phyloP scores from a whole-genome alignment of 1,139 yeast genomes.

The Groenewaldozyma sp. region DNA sequence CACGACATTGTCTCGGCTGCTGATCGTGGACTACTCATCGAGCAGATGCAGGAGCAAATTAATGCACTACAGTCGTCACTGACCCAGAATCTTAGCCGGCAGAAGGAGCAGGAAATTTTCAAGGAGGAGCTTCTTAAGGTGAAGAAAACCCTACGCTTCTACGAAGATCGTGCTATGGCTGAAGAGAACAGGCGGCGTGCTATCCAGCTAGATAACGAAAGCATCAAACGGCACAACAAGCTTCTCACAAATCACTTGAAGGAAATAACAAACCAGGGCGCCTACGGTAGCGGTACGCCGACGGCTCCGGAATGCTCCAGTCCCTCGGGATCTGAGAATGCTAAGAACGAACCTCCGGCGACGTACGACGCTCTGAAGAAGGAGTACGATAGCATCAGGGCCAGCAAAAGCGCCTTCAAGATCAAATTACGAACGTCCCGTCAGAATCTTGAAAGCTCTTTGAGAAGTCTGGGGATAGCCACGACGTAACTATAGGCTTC shows the following conservation, averaged over 20 bases:
- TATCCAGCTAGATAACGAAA: slow-evolving; percentile 26
- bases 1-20: slow-evolving; percentile 35
- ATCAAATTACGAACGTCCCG: background rate
- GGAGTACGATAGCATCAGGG: slow-evolving; percentile 14
- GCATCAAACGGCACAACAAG: slow-evolving; percentile 26
- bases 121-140: slow-evolving; percentile 29
- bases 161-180: slow-evolving; percentile 35
- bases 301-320: too few species aligned
- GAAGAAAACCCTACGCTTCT: slow-evolving; percentile 31
- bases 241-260: slow-evolving; percentile 27
- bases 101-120: slow-evolving; percentile 21
- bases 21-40: slow-evolving; percentile 30
- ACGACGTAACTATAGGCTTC: too few species aligned
- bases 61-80: slow-evolving; percentile 29
- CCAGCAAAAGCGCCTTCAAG: slow-evolving; percentile 12
- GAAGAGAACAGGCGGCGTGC: slow-evolving; percentile 31
- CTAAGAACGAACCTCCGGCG: slow-evolving; percentile 5
- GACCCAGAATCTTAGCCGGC: slow-evolving; percentile 18
- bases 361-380: slow-evolving; percentile 12
- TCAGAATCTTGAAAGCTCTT: background rate
- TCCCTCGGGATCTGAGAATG: too few species aligned
- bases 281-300: slow-evolving; percentile 7
- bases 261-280: slow-evolving; percentile 26
- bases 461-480: background rate
- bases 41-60: slow-evolving; percentile 36